A percentile compares a stretch with the other conserved stretches of the same genome.
Conservation (phyloP, 768 basidiomycete genomes). For the Royoungia palumana region DNA sequence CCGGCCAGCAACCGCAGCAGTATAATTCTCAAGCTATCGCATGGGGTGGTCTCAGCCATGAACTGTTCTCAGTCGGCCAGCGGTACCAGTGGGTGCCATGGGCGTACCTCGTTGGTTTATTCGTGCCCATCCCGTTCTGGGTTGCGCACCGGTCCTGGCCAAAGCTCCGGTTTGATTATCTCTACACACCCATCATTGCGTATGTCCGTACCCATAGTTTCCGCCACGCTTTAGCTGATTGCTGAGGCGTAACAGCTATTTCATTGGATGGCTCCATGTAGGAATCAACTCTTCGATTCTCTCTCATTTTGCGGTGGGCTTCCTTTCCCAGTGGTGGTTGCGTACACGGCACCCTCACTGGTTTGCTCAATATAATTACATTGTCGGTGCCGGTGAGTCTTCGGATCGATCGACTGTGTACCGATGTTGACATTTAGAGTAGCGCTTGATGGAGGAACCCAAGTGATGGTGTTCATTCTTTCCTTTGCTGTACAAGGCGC, state of each 20-base stretch:
- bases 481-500: conserved; percentile 53
- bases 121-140: conserved; percentile 42
- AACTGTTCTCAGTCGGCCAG: conserved; percentile 31
- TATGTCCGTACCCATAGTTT: conserved; percentile 5
- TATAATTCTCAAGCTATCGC: conserved; percentile 35
- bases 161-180: conserved; percentile 24
- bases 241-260: conserved; percentile 27
- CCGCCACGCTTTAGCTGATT: neutral
- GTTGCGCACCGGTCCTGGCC: conserved; percentile 37
- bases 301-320: conserved; percentile 47
- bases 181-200: conserved; percentile 35
- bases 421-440: conserved; percentile 2
- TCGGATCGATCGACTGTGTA: neutral
- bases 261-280: conserved; percentile 43
- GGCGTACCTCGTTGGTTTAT: conserved; percentile 32
- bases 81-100: conserved; percentile 44
- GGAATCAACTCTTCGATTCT: conserved; percentile 54
- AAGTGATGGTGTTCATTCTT: conserved; percentile 55
- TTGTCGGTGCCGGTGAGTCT: conserved; percentile 55
- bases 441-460: conserved; percentile 38
- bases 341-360: conserved; percentile 57
- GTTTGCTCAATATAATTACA: conserved; percentile 67
- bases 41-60: conserved; percentile 40
- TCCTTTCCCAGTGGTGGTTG: conserved; percentile 60
- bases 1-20: conserved; percentile 30